phyloP scores from a whole-genome alignment of 441 rosid species.

The Eruca vesicaria region DNA sequence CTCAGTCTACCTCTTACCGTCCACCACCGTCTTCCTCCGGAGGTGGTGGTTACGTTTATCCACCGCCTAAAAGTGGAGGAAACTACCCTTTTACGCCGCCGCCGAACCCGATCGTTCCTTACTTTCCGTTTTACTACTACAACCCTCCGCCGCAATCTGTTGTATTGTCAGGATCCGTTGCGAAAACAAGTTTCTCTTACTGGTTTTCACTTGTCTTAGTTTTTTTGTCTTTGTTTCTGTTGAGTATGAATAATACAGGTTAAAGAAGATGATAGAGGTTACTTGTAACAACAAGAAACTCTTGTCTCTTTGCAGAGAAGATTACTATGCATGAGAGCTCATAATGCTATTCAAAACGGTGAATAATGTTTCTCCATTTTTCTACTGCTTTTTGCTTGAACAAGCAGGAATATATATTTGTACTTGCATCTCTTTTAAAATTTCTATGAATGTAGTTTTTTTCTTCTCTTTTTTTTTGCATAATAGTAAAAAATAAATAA shows the following conservation, averaged over 20 bases:
- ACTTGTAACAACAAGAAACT: background rate
- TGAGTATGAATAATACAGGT: background rate
- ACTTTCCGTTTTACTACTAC: constrained; percentile 80
- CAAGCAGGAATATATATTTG: constrained; percentile 20
- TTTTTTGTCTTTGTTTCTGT: background rate
- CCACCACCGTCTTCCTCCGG: constrained; percentile 61
- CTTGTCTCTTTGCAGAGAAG: constrained; percentile 22
- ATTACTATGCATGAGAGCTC: constrained; percentile 13
- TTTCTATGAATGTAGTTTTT: background rate
- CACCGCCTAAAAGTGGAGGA: constrained; percentile 60
- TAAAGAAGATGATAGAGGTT: background rate
- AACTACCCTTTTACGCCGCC: constrained; percentile 73
- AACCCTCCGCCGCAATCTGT: constrained; percentile 66
- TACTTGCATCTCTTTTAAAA: constrained; percentile 8
- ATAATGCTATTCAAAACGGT: constrained; percentile 9
- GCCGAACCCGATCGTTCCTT: constrained; percentile 91
- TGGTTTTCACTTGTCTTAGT: background rate
- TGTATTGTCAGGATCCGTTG: constrained; percentile 36
- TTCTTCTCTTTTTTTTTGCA: no score
- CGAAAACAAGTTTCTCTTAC: constrained; percentile 10
- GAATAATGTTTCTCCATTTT: constrained; percentile 4
- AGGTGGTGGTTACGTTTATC: constrained; percentile 31
- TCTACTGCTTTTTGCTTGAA: background rate
- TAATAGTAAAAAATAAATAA: background rate
- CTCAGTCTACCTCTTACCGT: constrained; percentile 46